Evolutionary conservation across 148 eudicot species (phyloP), one percentile per base, ranked within the genome.

Genomic region (Cornus controversa): DNA sequence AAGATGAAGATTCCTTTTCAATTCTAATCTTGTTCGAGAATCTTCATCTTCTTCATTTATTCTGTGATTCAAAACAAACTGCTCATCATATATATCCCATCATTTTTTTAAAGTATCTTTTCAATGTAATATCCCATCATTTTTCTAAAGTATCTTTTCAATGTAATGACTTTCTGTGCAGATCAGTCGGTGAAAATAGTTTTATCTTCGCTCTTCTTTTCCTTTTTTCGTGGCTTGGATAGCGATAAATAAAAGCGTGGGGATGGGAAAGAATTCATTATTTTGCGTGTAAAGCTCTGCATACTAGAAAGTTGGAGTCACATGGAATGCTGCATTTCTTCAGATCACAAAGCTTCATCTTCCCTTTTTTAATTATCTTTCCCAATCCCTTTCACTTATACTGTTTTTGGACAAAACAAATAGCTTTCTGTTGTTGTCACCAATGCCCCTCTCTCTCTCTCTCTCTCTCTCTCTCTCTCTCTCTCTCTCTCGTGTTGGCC

Each of bases 231-330:
- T 0, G 11, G 62, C 67, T 58, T n/a, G 67, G 27, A 28, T n/a
- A 37, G 81, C 80, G 83, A 84, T 73, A 74, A 72, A 69, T 60
- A 69, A 77, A 31, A 80, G 36, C 83, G 76, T 83, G 54, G 73
- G 74, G 75, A 72, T 60, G 75, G 20, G 67, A 64, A 82, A 50
- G 57, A 20, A 20, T 16, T 50, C 4, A 11, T 50, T 50, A 2
- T 50, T 50, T 50, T 50, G 57, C 57, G 57, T 50, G 57, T 50
- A 50, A 50, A 50, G 57, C 13, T 50, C 16, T 50, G 57, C 18
- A 50, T 16, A 11, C 57, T 50, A 50, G 57, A 50, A 50, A 50
- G 57, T 50, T 50, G 57, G 57, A 11, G 18, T 50, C 57, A 16
- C 57, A 14, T 50, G 57, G 57, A 16, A 3, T 50, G 57, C 57